Base-by-base conservation (phyloP, 768 basidiomycete genomes). In the Lentinula aciculospora region DNA sequence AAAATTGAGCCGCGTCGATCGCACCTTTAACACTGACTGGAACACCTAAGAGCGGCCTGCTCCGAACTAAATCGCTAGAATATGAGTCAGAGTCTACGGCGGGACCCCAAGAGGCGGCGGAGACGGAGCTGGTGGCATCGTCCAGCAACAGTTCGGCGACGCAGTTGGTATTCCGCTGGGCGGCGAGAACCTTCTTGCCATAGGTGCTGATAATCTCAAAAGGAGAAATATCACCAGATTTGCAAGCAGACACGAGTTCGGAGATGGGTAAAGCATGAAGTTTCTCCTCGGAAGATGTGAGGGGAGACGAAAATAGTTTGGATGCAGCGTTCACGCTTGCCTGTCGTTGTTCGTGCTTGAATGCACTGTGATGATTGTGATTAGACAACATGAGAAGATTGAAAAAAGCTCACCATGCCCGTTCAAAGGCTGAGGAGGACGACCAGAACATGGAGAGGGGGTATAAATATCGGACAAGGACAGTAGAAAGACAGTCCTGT, bases 11-110 rank as follows among this genome's bases (percentile, higher is more conserved):
- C 36, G 62, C 50, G 60, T 63, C 64, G 45, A 58, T 46, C 56
- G 63, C 62, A 72, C 87, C 86, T 74, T 89, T 89, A 64, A 89
- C 71, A 48, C 84, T 85, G 19, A 89, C 74, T 15, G 88, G 88
- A 0, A 89, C 79, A 17, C 86, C 86, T 47, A 86, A 77, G 6
- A 89, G 73, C 10, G 82, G 79, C 19, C 74, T 74, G 58, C 77
- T 74, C 23, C 68, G 65, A 19, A 66, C 61, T 13, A 65, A 66
- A 54, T 77, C 78, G 37, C 63, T 65, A 13, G 69, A 55, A 36
- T 58, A 64, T 4, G 71, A 65, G 48, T 76, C 76, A 1, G 70
- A 65, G 59, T 77, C 76, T 10, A 71, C 63, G 28, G 66, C 72
- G 9, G 72, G 72, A 0, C 68, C 72, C 74, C 75, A 77, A 51